Base-by-base conservation (phyloP, 768 basidiomycete species). In the Harrya chromipes region DNA sequence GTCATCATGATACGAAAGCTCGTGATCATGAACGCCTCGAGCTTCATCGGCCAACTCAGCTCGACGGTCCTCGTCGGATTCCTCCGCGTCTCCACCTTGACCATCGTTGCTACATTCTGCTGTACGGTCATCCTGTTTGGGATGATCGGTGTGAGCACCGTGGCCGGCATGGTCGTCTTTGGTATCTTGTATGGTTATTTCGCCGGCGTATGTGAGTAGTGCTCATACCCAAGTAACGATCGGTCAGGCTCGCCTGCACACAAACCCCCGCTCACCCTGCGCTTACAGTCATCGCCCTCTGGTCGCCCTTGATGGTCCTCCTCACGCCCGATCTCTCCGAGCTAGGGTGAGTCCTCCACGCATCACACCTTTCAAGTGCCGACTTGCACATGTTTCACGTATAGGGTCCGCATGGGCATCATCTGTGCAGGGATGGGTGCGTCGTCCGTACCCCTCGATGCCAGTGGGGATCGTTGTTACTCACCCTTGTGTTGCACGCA, bases 21-120 rank as follows among this genome's bases (percentile, higher is more conserved):
- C 23, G 72, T 79, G 10, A 79, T 85, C 27, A 65, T 84, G 43
- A 85, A 85, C 55, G 74, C 72, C 2, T 70, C 75, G 1, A 79
- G 77, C 46, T 67, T 81, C 20, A 16, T 79, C 35, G 84, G 84
- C 12, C 77, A 85, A 34, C 69, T 77, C 1, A 54, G 81, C 13
- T 78, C 82, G 0, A 72, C 72, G 13, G 52, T 76, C 14, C 58
- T 81, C 19, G 74, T 73, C 12, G 70, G 70, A 46, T 69, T 66
- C 43, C 55, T 77, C 47, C 74, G 78, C 1, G 64, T 75, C 19
- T 72, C 76, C 50, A 76, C 73, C 38, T 11, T 60, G 17, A 1
- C 54, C 12, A 57, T 66, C n/a, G 62, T 72, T 17, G 57, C 77
- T 17, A 69, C 74, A 1, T 66, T 73, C 26, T 50, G 63, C n/a